phyloP scores from a whole-genome alignment of 2,329 filamentous ascomycete species.

The Paraphaeosphaeria sporulosa region DNA sequence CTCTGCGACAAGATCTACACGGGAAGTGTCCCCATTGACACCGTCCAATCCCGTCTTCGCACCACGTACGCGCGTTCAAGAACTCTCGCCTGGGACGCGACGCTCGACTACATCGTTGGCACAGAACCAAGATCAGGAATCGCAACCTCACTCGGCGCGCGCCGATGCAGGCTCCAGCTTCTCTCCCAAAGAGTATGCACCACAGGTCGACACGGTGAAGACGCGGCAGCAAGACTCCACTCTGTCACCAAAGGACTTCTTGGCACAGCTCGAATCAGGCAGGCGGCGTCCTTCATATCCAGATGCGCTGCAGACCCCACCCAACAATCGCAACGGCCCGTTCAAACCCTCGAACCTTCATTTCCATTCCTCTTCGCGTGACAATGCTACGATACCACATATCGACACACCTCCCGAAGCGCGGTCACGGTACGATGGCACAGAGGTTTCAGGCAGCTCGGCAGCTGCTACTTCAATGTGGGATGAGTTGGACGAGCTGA shows the following conservation, averaged over 20 bases:
- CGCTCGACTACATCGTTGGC: constrained; percentile 34
- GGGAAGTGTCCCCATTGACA: constrained; percentile 39
- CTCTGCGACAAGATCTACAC: constrained; percentile 33
- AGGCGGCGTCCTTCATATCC: constrained; percentile 41
- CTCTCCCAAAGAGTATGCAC: not conserved
- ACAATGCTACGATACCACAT: constrained; percentile 37
- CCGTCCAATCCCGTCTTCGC: constrained; percentile 32
- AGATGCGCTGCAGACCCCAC: constrained; percentile 42
- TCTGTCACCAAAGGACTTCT: constrained; percentile 45
- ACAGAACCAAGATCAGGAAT: constrained; percentile 41
- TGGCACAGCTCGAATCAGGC: constrained; percentile 34
- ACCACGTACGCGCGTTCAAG: constrained; percentile 33
- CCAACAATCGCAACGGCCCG: constrained; percentile 34
- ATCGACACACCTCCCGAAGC: constrained; percentile 37
- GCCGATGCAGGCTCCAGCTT: constrained; percentile 9
- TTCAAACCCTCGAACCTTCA: constrained; percentile 49
- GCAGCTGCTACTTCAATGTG: constrained; percentile 92
- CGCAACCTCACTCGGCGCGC: constrained; percentile 35
- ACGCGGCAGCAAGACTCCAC: constrained; percentile 37
- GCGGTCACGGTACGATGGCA: constrained; percentile 52
- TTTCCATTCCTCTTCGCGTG: constrained; percentile 43
- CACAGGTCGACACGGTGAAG: constrained; percentile 1
- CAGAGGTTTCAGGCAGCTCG: constrained; percentile 87
- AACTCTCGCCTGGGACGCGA: constrained; percentile 43
- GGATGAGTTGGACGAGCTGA: constrained; percentile 96